Evolutionary conservation across 2,329 filamentous ascomycete species (phyloP).

Genomic region (Hypoxylon sp.): DNA sequence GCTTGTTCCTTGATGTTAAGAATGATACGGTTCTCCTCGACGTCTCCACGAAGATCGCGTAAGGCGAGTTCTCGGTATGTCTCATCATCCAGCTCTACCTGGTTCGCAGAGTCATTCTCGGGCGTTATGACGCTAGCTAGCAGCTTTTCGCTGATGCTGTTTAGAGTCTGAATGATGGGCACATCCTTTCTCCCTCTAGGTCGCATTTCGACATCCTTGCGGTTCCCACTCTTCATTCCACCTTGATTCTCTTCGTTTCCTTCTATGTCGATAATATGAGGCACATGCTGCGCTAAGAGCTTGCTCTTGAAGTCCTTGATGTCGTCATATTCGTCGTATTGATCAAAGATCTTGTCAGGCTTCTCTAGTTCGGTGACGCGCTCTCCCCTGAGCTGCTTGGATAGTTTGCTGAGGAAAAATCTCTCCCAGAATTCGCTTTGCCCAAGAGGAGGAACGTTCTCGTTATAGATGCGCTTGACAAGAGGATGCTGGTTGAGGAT

Average conservation of each 20-base stretch:
- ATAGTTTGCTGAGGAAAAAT: constrained; percentile 92
- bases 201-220: constrained; percentile 91
- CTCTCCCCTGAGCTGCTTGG: constrained; percentile 93
- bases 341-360: constrained; percentile 85
- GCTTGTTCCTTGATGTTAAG: constrained; percentile 92
- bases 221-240: constrained; percentile 83
- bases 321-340: constrained; percentile 83
- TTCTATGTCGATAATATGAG: constrained; percentile 91
- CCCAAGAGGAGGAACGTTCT: constrained; percentile 85
- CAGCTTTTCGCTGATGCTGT: constrained; percentile 92
- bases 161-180: constrained; percentile 89
- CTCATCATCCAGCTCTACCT: constrained; percentile 78
- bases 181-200: constrained; percentile 78
- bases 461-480: constrained; percentile 91
- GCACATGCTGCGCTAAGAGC: constrained; percentile 76
- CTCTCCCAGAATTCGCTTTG: constrained; percentile 91
- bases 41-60: constrained; percentile 82
- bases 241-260: constrained; percentile 97
- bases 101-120: constrained; percentile 76
- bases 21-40: constrained; percentile 81
- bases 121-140: constrained; percentile 88
- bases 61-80: constrained; percentile 82
- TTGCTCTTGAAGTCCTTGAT: constrained; percentile 66
- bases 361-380: constrained; percentile 83
- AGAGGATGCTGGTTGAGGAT: constrained; percentile 95